phyloP scores from a whole-genome alignment of 768 basidiomycete species.

The Mycena latifolia region DNA sequence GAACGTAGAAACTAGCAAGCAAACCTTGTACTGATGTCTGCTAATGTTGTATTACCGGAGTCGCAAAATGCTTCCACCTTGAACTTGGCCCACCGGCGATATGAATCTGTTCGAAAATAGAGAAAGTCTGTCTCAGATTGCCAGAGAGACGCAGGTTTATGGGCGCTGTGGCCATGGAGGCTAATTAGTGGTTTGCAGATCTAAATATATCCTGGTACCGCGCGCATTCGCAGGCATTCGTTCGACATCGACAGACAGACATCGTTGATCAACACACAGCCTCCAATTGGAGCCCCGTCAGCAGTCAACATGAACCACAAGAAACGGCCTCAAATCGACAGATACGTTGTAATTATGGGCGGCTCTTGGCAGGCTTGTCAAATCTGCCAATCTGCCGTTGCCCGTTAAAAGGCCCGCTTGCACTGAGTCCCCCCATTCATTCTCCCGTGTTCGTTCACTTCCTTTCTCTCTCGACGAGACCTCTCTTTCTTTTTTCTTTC shows the following conservation, averaged over 20 bases:
- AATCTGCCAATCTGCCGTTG: constrained; percentile 19
- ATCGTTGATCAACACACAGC: constrained; percentile 12
- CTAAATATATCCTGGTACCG: background rate
- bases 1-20: too few species aligned
- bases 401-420: constrained; percentile 11
- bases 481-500: constrained; percentile 17
- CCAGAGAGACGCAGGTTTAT: background rate
- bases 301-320: background rate
- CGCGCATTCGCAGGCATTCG: background rate
- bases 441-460: constrained; percentile 17
- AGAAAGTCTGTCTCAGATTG: too few species aligned
- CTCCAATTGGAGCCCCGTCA: background rate
- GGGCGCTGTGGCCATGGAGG: constrained; percentile 4
- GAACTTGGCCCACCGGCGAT: too few species aligned
- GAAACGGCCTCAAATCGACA: constrained; percentile 12
- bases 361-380: constrained; percentile 21
- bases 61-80: too few species aligned
- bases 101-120: too few species aligned
- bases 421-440: background rate
- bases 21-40: too few species aligned
- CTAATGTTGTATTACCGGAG: too few species aligned
- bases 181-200: too few species aligned
- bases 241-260: background rate
- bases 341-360: background rate
- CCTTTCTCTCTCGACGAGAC: constrained; percentile 32